A percentile compares a stretch with the other conserved stretches of the same genome.
Conservation (phyloP, 768 basidiomycete species). For the Saitozyma podzolica region DNA sequence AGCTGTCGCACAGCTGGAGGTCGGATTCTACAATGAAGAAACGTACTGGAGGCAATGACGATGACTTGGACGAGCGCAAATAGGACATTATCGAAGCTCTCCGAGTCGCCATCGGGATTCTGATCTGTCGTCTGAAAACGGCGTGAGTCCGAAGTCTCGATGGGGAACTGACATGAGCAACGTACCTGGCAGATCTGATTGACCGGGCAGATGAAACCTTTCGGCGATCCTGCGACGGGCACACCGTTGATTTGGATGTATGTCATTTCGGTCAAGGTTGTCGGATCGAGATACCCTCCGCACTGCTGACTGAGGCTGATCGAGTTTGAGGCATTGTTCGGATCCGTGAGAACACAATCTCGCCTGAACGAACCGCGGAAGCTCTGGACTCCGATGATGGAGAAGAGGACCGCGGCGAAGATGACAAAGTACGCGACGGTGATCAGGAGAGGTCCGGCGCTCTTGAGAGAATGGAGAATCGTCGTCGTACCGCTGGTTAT, state of each 20-base stretch:
- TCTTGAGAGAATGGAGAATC: constrained; percentile 89
- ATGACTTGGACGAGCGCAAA: constrained; percentile 77
- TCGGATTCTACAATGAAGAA: background rate
- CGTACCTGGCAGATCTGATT: constrained; percentile 78
- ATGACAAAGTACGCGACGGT: constrained; percentile 87
- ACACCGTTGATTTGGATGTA: constrained; percentile 57
- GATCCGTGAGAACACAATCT: constrained; percentile 52
- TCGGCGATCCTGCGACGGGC: constrained; percentile 55
- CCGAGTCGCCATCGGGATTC: constrained; percentile 67
- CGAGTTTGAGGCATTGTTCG: constrained; percentile 44
- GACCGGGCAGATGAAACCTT: constrained; percentile 87
- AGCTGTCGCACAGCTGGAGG: background rate
- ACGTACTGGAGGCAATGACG: constrained; percentile 74
- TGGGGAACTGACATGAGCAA: background rate
- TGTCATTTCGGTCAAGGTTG: constrained; percentile 57
- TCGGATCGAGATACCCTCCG: constrained; percentile 74
- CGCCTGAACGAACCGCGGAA: constrained; percentile 79
- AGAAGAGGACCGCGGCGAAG: constrained; percentile 85
- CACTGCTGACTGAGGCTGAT: constrained; percentile 62
- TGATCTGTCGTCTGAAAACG: constrained; percentile 34
- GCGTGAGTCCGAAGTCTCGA: background rate
- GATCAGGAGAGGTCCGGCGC: constrained; percentile 81
- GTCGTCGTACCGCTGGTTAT: constrained; percentile 92
- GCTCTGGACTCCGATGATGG: constrained; percentile 89
- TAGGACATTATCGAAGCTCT: constrained; percentile 89